A percentile compares a stretch with the other conserved stretches of the same genome.
phyloP scores from a whole-genome alignment of 768 basidiomycete species.

The Russula griseocarnosa region DNA sequence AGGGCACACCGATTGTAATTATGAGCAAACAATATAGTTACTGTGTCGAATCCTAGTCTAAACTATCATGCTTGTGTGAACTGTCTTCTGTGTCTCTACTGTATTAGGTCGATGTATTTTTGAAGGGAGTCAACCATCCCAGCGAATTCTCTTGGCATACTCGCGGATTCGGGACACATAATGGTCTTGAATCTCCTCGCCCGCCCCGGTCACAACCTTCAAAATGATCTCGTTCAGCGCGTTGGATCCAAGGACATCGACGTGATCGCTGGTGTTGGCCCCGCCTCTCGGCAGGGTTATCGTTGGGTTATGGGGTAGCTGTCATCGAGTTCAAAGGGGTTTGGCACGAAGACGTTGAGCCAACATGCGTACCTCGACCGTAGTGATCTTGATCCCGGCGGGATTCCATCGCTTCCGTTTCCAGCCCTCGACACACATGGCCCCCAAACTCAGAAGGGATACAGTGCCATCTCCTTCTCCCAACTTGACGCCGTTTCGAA shows the following conservation, averaged over 20 bases:
- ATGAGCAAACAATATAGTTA: not conserved
- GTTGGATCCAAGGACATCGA: constrained; percentile 66
- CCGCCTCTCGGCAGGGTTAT: constrained; percentile 78
- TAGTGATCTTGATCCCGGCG: constrained; percentile 76
- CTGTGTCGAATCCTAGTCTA: not conserved
- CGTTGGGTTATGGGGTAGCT: constrained; percentile 80
- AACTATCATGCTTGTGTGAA: not conserved
- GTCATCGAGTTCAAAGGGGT: constrained; percentile 7
- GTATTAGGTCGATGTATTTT: not conserved
- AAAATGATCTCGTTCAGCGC: constrained; percentile 86
- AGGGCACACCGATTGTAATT: not conserved
- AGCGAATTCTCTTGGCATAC: constrained; percentile 62
- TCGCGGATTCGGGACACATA: constrained; percentile 76
- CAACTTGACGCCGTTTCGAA: constrained; percentile 83
- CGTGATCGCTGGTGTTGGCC: constrained; percentile 86
- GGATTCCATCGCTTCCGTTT: constrained; percentile 88
- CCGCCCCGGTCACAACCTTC: constrained; percentile 82
- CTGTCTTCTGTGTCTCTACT: not conserved
- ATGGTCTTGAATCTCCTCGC: constrained; percentile 62
- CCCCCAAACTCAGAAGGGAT: constrained; percentile 74
- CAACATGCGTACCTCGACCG: constrained; percentile 64
- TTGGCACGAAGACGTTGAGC: not conserved
- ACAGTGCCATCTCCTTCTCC: constrained; percentile 97
- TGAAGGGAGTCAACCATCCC: constrained; percentile 10
- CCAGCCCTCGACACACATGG: constrained; percentile 99